Evolutionary conservation across 352 stramenopile genomes (phyloP), one percentile per base, ranked within the genome.

Genomic region (Globisporangium paddicum): DNA sequence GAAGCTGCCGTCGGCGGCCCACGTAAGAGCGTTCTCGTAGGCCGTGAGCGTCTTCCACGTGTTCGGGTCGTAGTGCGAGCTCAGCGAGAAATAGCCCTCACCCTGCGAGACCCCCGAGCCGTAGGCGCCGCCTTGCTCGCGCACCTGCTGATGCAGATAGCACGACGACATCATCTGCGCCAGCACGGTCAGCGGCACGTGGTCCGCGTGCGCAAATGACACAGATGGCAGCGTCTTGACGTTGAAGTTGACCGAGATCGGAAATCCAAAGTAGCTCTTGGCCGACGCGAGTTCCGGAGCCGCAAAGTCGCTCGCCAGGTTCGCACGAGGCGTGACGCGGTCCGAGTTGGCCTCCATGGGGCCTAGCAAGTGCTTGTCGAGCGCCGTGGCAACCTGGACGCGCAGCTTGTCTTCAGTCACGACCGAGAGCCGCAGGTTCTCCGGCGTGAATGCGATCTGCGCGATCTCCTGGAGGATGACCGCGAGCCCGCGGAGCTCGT

Each of bases 31-130:
- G 30, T 79, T 68, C 2, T 77, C 69, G 67, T 90, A 94, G 11
- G 80, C 82, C 5, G 87, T 71, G 18, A 94, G 72, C 52, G 85
- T 94, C 68, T 82, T 72, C 53, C 75, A 76, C 52, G 82, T 93
- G 73, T 94, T 90, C 9, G 85, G 85, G 51, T 94, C 85, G 66
- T 90, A 94, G 67, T 93, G 82, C 42, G 85, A 94, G 64, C 73
- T 89, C 64, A 94, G 73, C 32, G 79, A 75, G 60, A 94, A 88
- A n/a, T 79, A 75, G 14, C 85, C 85, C 66, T 94, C 85, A 34
- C 77, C 81, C 62, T 90, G 79, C 11, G 75, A 77, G 28, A 88
- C 82, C 11, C 72, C 73, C 41, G 75, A 85, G 52, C 85, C 85
- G 66, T 94, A 94, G 3, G 85, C 85, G 47, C 85, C 85, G 23